These are phyloP conservation scores for Metarhizium robertsii DNA, from an alignment of 2,329 filamentous ascomycete species.

Conservation along the genomic window DNA sequence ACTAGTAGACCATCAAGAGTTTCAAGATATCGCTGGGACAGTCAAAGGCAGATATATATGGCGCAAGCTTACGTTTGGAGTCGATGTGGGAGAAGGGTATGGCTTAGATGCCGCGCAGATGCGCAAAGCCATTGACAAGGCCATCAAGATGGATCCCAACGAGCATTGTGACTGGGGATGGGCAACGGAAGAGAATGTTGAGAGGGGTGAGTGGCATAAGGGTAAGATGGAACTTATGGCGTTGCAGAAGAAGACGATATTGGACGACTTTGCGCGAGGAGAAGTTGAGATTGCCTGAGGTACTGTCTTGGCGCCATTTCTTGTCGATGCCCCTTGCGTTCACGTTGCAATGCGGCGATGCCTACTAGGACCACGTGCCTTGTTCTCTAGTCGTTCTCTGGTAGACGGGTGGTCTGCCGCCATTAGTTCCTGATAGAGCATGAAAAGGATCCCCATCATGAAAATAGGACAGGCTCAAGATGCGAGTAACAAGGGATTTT, in stretches of 20 bases:
- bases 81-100: constrained; percentile 3
- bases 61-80: constrained; percentile 7
- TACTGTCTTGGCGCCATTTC: neutral
- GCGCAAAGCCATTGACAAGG: neutral
- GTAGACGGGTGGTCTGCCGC: too few species aligned
- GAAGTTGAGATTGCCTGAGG: neutral
- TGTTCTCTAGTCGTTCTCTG: neutral
- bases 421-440: too few species aligned
- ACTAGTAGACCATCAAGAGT: constrained; percentile 1
- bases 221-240: neutral
- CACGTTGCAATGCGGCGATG: neutral
- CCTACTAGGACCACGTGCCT: neutral
- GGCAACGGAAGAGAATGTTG: constrained; percentile 5
- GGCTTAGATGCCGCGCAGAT: neutral
- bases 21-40: constrained; percentile 1
- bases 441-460: too few species aligned
- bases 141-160: constrained; percentile 4
- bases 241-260: neutral
- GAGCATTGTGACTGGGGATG: constrained; percentile 9
- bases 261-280: neutral
- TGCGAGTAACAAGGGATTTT: neutral
- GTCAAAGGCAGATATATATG: constrained; percentile 1
- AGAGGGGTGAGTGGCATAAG: neutral
- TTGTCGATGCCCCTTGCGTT: neutral
- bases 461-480: too few species aligned